Evolutionary conservation across 805 yeast genomes (phyloP).

Genomic region (Cyberlindnera petersonii): DNA sequence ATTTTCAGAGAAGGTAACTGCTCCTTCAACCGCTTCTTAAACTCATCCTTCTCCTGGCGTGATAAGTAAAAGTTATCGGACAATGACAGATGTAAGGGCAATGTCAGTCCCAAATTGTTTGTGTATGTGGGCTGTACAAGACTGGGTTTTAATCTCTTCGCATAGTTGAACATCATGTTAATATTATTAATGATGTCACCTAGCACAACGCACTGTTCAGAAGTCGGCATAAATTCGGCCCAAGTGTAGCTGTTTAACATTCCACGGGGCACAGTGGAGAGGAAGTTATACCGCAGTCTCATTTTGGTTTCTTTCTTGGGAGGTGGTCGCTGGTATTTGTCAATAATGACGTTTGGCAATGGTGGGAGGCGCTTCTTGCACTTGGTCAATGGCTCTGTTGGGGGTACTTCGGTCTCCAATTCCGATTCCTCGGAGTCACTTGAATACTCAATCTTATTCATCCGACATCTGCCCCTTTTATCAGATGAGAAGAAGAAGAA

Average conservation of each 20-base stretch:
- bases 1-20: background rate
- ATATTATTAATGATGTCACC: conserved; percentile 2
- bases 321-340: conserved; percentile 5
- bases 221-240: conserved; percentile 10
- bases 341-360: conserved; percentile 11
- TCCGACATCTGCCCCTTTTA: background rate
- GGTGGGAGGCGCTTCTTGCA: conserved; percentile 17
- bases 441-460: conserved; percentile 2
- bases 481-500: too few relatives aligned
- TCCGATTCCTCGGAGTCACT: conserved; percentile 3
- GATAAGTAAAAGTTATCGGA: conserved; percentile 12
- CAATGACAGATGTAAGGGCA: conserved; percentile 18
- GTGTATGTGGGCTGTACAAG: conserved; percentile 9
- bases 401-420: too few relatives aligned
- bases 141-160: conserved; percentile 6
- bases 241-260: conserved; percentile 8
- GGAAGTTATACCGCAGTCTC: conserved; percentile 3
- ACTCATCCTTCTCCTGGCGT: conserved; percentile 3
- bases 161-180: conserved; percentile 14
- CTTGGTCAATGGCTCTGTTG: too few relatives aligned
- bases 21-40: background rate
- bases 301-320: conserved; percentile 1
- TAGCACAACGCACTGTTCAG: conserved; percentile 1
- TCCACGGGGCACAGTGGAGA: conserved; percentile 4
- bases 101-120: conserved; percentile 2